A percentile compares a stretch with the other conserved stretches of the same genome.
These are phyloP conservation scores for Nemophila menziesii DNA, from an alignment of 257 asterid genomes.

Conservation along the genomic window DNA sequence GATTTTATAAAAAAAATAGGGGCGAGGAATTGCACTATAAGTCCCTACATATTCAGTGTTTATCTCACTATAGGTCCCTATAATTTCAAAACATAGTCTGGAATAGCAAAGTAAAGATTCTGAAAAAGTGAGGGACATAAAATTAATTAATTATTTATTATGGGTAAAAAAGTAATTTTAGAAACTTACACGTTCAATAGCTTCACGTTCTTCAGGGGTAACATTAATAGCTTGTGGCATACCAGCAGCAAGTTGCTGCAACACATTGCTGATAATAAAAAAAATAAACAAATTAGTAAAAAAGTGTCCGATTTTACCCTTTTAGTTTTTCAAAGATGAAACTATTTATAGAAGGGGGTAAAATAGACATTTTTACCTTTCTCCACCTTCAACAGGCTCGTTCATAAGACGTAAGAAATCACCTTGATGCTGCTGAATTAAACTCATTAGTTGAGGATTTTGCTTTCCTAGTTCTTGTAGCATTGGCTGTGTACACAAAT, in stretches of 20 bases:
- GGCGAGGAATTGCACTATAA: no score
- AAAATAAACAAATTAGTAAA: slow-evolving; percentile 3
- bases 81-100: no score
- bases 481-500: slow-evolving; percentile 72
- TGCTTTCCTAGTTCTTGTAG: slow-evolving; percentile 82
- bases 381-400: slow-evolving; percentile 81
- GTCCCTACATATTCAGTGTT: no score
- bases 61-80: no score
- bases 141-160: no score
- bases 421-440: slow-evolving; percentile 72
- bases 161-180: no score
- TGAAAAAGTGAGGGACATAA: neutral
- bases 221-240: slow-evolving; percentile 50
- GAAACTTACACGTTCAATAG: slow-evolving; percentile 54
- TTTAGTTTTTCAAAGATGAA: no score
- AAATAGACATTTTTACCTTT: slow-evolving; percentile 39
- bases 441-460: slow-evolving; percentile 60
- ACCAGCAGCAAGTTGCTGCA: slow-evolving; percentile 50
- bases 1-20: no score
- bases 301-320: no score
- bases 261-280: slow-evolving; percentile 26
- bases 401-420: slow-evolving; percentile 80
- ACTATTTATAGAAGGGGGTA: no score
- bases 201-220: slow-evolving; percentile 64
- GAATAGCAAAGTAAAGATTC: neutral